Percentiles rank a stretch among this genome's conserved stretches.
phyloP scores from a whole-genome alignment of 202 grass and related monocot species.

The Setaria viridis region DNA sequence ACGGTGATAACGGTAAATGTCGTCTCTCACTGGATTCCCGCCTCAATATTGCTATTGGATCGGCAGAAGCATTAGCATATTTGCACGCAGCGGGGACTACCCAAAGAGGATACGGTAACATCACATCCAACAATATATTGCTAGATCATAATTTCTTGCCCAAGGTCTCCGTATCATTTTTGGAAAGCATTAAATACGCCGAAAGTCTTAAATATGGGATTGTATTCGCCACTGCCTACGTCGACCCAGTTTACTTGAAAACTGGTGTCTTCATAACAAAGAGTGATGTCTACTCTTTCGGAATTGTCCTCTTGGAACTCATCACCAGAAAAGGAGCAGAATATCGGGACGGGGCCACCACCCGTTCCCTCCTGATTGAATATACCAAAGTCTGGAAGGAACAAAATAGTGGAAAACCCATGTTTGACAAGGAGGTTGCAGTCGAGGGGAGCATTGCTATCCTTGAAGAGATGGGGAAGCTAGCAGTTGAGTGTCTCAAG shows the following conservation, averaged over 20 bases:
- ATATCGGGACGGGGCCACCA: not conserved
- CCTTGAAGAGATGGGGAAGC: constrained; percentile 12
- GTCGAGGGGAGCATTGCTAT: not conserved
- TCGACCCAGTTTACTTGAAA: not conserved
- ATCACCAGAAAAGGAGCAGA: not conserved
- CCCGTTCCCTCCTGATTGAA: fast-evolving
- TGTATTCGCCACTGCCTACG: no score
- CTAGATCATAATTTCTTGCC: not conserved
- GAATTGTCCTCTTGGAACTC: constrained; percentile 1
- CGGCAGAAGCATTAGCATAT: not conserved
- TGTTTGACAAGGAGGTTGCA: constrained; percentile 12
- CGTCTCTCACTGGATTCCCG: not conserved
- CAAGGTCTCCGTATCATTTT: not conserved
- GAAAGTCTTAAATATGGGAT: no score
- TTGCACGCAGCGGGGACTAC: not conserved
- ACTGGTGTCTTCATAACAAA: not conserved
- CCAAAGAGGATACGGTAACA: fast-evolving
- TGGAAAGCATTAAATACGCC: no score
- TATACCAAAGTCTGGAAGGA: not conserved
- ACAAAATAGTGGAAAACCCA: not conserved
- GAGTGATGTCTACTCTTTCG: not conserved
- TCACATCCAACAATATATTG: not conserved
- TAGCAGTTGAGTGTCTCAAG: not conserved
- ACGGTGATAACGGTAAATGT: not conserved
- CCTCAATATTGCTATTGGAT: constrained; percentile 3